A percentile compares a stretch with the other conserved stretches of the same genome.
Conservation (phyloP, 805 yeast species). For the Candida chilensis region DNA sequence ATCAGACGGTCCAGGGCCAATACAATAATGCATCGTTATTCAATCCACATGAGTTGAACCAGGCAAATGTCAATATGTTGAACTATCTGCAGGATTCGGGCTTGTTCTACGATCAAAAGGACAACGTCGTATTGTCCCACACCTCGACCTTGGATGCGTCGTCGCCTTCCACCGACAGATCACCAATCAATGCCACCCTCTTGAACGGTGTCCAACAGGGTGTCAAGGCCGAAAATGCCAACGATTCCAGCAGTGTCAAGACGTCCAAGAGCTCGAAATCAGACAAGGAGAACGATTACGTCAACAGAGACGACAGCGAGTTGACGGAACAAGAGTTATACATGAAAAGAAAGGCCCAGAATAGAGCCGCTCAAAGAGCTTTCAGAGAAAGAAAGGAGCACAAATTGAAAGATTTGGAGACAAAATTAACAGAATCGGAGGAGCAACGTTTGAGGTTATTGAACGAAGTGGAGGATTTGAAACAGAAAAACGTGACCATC, state of each 20-base stretch:
- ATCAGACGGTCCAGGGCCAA: too few species aligned
- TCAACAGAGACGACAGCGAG: slow-evolving; percentile 1
- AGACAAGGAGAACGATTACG: not conserved
- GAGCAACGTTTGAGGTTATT: slow-evolving; percentile 35
- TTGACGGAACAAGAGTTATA: slow-evolving; percentile 28
- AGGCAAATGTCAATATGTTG: not conserved
- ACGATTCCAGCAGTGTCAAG: not conserved
- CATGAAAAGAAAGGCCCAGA: slow-evolving; percentile 64
- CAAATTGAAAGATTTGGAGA: slow-evolving; percentile 57
- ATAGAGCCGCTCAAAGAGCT: slow-evolving; percentile 83
- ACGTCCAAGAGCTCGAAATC: not conserved
- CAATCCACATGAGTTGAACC: not conserved
- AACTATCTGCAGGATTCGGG: not conserved
- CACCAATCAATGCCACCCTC: not conserved
- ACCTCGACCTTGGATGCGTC: not conserved
- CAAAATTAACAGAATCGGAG: slow-evolving; percentile 49
- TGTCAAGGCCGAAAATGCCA: not conserved
- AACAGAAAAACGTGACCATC: slow-evolving; percentile 45
- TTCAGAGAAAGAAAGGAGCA: slow-evolving; percentile 77
- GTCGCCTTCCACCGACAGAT: not conserved
- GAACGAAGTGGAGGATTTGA: slow-evolving; percentile 40
- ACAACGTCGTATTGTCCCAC: too few species aligned
- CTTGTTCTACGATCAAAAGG: too few species aligned
- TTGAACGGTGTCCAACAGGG: not conserved
- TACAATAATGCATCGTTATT: not conserved